A percentile compares a stretch with the other conserved stretches of the same genome.
Conservation (phyloP, 257 asterid genomes). For the Avicennia marina region DNA sequence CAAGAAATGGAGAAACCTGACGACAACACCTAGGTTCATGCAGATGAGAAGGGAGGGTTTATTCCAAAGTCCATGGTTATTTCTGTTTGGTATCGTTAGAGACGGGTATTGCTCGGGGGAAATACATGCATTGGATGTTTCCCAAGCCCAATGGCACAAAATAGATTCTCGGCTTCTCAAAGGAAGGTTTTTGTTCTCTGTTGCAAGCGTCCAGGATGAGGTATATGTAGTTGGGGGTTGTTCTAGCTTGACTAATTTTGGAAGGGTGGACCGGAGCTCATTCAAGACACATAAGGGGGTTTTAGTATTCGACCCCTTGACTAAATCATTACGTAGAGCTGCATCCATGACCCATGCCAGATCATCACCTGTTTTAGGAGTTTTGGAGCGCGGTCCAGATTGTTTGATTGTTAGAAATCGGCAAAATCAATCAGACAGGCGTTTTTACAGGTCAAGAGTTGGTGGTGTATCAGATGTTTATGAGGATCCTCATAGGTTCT, state of each 20-base stretch:
- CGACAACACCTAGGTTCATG: slow-evolving; percentile 61
- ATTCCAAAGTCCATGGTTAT: slow-evolving; percentile 74
- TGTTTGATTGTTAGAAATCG: slow-evolving; percentile 43
- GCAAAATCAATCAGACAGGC: slow-evolving; percentile 51
- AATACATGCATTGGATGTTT: slow-evolving; percentile 76
- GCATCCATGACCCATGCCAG: slow-evolving; percentile 79
- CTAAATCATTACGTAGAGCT: slow-evolving; percentile 73
- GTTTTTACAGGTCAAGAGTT: slow-evolving; percentile 47
- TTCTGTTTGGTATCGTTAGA: slow-evolving; percentile 75
- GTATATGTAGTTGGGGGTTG: slow-evolving; percentile 82
- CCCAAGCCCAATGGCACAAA: slow-evolving; percentile 74
- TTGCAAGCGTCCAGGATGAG: slow-evolving; percentile 60
- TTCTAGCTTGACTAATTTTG: slow-evolving; percentile 87
- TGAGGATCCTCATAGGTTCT: slow-evolving; percentile 94
- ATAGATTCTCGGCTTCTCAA: slow-evolving; percentile 57
- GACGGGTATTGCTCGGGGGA: slow-evolving; percentile 86
- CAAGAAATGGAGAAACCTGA: slow-evolving; percentile 85
- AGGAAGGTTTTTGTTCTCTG: slow-evolving; percentile 81
- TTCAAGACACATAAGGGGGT: slow-evolving; percentile 89
- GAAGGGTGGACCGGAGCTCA: slow-evolving; percentile 76
- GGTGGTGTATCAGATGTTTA: slow-evolving; percentile 84
- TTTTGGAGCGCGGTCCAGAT: slow-evolving; percentile 58
- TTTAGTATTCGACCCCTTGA: slow-evolving; percentile 57
- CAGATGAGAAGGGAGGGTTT: slow-evolving; percentile 68
- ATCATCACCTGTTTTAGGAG: slow-evolving; percentile 79